Base-by-base conservation (phyloP, 768 basidiomycete genomes). In the Podaxis mareebaensis region DNA sequence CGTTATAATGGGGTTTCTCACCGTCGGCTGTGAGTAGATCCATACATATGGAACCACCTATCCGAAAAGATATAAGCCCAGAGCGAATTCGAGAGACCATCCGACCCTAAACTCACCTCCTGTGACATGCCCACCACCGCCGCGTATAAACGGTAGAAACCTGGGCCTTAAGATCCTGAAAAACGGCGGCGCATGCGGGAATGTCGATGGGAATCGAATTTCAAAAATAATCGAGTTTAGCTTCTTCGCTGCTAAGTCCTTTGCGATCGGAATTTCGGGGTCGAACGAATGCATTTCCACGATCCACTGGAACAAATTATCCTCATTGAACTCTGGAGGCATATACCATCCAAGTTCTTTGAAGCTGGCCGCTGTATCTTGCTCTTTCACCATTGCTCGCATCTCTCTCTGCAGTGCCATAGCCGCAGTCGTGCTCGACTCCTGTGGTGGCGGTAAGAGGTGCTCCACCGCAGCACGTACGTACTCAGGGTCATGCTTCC, bases 21-120 rank as follows among this genome's bases (percentile, higher is more conserved):
- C 87, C 88, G 63, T 87, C 85, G 0, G 85, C 78, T 1, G 87
- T 88, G 55, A 90, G 73, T 6, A 89, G 75, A 70, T 90, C 89
- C 88, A 91, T 89, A 67, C 89, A 91, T 54, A 91, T 89, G 3
- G 86, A 88, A 1, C 89, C 89, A 11, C 88, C 87, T 85, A 64
- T 38, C 5, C 55, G 48, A 63, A 56, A 63, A n/a, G n/a, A 51
- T 17, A 36, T 65, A 17, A 67, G 3, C 6, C 4, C 17, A 11
- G n/a, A 17, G 44, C 20, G 44, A 20, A 22, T 24, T 17, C 8
- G 12, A 51, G 24, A 10, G 48, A 36, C 20, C 52, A 10, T n/a
- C 6, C 6, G 22, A 17, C 8, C 15, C 15, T 3, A 20, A 30
- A 39, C 53, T 46, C 4, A 83, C 85, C 88, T 67, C 80, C 83